phyloP scores from a whole-genome alignment of 495 filamentous ascomycete species.

The Aspergillus indologenus region DNA sequence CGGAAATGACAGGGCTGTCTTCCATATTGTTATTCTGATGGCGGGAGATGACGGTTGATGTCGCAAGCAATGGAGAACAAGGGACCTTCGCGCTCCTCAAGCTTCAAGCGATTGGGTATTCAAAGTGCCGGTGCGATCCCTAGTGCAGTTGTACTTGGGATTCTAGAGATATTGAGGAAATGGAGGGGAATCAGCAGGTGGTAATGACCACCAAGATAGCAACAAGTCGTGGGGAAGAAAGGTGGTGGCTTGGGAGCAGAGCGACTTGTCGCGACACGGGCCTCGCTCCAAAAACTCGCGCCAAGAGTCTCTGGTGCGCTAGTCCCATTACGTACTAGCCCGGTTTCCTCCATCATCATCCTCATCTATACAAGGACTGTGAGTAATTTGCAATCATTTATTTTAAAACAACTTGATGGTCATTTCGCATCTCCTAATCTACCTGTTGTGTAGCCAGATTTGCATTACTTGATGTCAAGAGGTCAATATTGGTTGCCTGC shows the following conservation, averaged over 20 bases:
- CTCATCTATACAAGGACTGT: too few species aligned
- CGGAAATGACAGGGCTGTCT: conserved; percentile 28
- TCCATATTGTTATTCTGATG: conserved; percentile 35
- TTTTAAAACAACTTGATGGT: too few species aligned
- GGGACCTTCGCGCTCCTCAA: conserved; percentile 28
- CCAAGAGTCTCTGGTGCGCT: conserved; percentile 14
- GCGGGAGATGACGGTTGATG: conserved; percentile 25
- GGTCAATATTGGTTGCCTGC: too few species aligned
- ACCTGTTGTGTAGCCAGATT: too few species aligned
- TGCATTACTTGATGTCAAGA: too few species aligned
- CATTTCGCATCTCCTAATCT: too few species aligned
- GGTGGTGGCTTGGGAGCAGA: conserved; percentile 11
- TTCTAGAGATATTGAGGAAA: conserved; percentile 11
- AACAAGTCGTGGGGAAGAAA: conserved; percentile 4
- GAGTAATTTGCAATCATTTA: too few species aligned
- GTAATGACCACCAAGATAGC: conserved; percentile 7
- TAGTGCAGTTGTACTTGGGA: neutral
- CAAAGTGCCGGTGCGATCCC: conserved; percentile 19
- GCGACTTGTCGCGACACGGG: conserved; percentile 20
- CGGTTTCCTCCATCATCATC: neutral
- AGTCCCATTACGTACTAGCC: conserved; percentile 10
- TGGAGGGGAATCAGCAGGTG: conserved; percentile 2
- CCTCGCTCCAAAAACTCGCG: conserved; percentile 18
- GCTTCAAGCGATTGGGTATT: conserved; percentile 3
- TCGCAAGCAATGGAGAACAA: conserved; percentile 36